Conservation (phyloP, 139 green algal species). For the Protoeuglena noctilucae region DNA sequence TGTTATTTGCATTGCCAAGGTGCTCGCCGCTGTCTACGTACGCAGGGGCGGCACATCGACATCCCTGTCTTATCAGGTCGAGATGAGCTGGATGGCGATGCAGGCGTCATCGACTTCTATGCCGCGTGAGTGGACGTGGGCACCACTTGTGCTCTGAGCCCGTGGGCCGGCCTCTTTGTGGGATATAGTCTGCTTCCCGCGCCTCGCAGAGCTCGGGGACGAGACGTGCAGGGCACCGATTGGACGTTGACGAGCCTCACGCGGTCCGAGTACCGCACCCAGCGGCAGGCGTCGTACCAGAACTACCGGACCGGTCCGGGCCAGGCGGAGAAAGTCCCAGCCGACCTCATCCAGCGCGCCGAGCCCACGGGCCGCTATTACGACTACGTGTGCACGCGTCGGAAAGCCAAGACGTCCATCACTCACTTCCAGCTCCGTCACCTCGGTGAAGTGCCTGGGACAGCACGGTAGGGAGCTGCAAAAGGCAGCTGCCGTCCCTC, state of each 20-base stretch:
- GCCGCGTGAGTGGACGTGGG: too few relatives aligned
- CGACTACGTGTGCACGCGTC: background rate
- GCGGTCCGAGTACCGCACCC: background rate
- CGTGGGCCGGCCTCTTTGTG: too few relatives aligned
- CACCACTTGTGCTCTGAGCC: too few relatives aligned
- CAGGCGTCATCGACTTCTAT: too few relatives aligned
- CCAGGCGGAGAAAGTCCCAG: background rate
- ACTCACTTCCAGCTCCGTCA: slow-evolving; percentile 84
- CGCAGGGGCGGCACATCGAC: too few relatives aligned
- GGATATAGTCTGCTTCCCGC: too few relatives aligned
- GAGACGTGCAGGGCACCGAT: background rate
- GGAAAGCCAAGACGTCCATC: slow-evolving; percentile 25
- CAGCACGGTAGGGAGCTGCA: slow-evolving; percentile 62
- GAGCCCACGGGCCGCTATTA: background rate
- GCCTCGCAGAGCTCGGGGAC: too few relatives aligned
- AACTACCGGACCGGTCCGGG: background rate
- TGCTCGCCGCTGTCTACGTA: too few relatives aligned
- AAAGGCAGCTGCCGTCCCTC: slow-evolving; percentile 22
- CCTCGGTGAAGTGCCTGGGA: slow-evolving; percentile 59
- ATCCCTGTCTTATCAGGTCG: too few relatives aligned
- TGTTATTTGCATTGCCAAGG: too few relatives aligned
- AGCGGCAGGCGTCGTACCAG: background rate
- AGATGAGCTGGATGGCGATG: too few relatives aligned
- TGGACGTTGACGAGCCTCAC: background rate
- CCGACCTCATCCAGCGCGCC: background rate